Evolutionary conservation across 148 eudicot species (phyloP), one percentile per base, ranked within the genome.

Genomic region (Limonium bicolor): DNA sequence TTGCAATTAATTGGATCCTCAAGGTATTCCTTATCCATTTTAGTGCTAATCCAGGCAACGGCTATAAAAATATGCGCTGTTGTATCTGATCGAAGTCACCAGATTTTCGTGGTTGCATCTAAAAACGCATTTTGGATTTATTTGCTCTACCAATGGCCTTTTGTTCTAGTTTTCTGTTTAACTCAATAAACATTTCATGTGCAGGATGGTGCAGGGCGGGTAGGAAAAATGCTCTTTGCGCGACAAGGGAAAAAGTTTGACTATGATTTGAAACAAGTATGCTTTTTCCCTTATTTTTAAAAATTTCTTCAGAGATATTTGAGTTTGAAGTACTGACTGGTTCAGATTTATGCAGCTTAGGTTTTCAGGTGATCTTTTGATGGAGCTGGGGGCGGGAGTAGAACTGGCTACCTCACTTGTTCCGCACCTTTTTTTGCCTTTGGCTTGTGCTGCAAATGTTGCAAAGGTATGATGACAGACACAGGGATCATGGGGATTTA

Each of bases 211-310:
- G 93, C 99, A 54, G 99, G 99, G 14, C 73, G 99, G 47, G 73
- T 90, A 20, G 99, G 99, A 40, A 90, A 90, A 69, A 85, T 90
- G 99, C 77, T 90, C 41, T 90, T 72, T 73, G 63, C 99, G 58
- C 69, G 95, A 20, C 99, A 90, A 66, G 99, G 95, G 55, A 90
- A 69, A 74, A 90, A 90, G 58, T 90, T 90, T 54, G 99, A 90
- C 63, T 90, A 81, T 63, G 99, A 90, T 65, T 66, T 90, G 35
- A 90, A 90, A 66, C 99, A 90, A 76, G 99, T 90, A 59, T 36
- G 23, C 32, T 51, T 20, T 13, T 24, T 48, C 3, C 49, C 36
- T 49, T 42, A 30, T 53, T 23, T n/a, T 28, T 19, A 16, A 27
- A 20, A 32, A 14, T 36, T n/a, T 21, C 12, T 24, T 44, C 2